These are phyloP conservation scores for Trichosanthes cucumerina DNA, from an alignment of 306 rosid genomes.

Conservation along the genomic window DNA sequence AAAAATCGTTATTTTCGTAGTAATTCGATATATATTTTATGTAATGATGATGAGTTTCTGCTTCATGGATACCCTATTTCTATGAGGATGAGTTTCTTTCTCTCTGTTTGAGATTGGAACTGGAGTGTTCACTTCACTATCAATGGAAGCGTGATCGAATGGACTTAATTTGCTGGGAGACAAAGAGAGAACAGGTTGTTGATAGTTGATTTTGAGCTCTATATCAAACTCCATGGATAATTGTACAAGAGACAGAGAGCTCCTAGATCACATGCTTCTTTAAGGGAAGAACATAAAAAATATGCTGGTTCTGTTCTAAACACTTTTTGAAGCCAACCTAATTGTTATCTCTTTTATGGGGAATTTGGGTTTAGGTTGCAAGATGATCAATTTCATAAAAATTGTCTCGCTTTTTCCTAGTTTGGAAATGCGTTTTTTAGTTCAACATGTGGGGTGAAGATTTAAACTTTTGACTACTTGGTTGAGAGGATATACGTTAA, in stretches of 20 bases:
- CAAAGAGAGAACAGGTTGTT: not conserved
- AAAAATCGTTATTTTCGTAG: not conserved
- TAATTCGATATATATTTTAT: not conserved
- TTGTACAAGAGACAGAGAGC: not conserved
- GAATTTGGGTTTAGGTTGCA: too few species aligned
- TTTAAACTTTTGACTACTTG: too few species aligned
- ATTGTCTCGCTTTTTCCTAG: too few species aligned
- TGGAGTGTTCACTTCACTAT: not conserved
- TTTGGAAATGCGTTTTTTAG: too few species aligned
- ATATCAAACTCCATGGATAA: not conserved
- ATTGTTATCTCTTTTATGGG: not conserved
- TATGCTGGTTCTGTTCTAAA: not conserved
- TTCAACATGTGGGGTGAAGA: too few species aligned
- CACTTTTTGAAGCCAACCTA: not conserved
- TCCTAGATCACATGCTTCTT: not conserved
- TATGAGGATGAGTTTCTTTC: not conserved
- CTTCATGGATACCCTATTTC: not conserved
- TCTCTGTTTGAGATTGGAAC: not conserved
- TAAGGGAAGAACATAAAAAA: not conserved
- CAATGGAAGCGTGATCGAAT: not conserved
- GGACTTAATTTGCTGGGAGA: not conserved
- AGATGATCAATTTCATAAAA: too few species aligned
- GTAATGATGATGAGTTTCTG: not conserved
- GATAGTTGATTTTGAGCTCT: not conserved
- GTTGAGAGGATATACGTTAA: too few species aligned